Conservation (phyloP, 768 basidiomycete species). For the Antrodiella citrinella region DNA sequence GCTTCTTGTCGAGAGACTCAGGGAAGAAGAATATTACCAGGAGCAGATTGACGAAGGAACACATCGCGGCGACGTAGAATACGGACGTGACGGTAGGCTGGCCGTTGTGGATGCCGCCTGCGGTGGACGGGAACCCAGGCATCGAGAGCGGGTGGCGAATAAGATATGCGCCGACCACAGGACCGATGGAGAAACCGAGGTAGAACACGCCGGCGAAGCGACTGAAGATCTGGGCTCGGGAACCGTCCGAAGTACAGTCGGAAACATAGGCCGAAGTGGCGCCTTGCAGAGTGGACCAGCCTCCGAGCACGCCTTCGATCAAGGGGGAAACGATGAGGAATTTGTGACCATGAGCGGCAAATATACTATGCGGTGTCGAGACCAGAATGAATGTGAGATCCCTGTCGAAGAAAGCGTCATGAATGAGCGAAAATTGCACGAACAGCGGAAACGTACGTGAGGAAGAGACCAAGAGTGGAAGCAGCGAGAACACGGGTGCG, state of each 20-base stretch:
- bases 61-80: constrained; percentile 44
- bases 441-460: constrained; percentile 45
- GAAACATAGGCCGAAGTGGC: constrained; percentile 66
- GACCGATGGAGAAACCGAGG: constrained; percentile 72
- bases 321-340: constrained; percentile 72
- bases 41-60: constrained; percentile 43
- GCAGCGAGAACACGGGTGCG: constrained; percentile 66
- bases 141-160: constrained; percentile 36
- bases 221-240: constrained; percentile 50
- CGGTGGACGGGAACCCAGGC: constrained; percentile 9
- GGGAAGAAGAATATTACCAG: constrained; percentile 49
- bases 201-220: constrained; percentile 72
- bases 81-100: constrained; percentile 36
- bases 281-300: constrained; percentile 58
- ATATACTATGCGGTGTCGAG: constrained; percentile 50
- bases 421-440: constrained; percentile 11
- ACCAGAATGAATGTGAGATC: constrained; percentile 77
- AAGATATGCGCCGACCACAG: constrained; percentile 53
- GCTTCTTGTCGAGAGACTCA: constrained; percentile 36
- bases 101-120: constrained; percentile 21
- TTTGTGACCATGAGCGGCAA: constrained; percentile 59
- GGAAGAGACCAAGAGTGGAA: constrained; percentile 59
- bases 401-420: constrained; percentile 31
- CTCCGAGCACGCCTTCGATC: constrained; percentile 74
- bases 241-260: constrained; percentile 76